A percentile compares a stretch with the other conserved stretches of the same genome.
Evolutionary conservation across 2,329 filamentous ascomycete genomes (phyloP).

Genomic region (Cladosporium sp.): DNA sequence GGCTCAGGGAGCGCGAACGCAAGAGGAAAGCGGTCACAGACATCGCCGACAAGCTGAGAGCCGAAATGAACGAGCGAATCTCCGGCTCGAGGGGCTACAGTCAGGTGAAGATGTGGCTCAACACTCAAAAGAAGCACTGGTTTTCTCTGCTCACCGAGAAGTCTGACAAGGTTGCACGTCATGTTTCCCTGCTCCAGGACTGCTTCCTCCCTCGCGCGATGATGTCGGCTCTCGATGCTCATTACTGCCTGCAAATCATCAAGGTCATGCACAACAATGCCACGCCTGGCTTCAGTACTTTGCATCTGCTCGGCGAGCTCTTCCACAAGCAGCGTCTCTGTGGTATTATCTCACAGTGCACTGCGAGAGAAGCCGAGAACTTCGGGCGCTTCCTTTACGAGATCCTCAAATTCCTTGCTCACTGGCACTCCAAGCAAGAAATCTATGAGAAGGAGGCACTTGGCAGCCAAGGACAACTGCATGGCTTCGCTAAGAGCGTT

Average conservation of each 20-base stretch:
- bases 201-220: conserved; percentile 88
- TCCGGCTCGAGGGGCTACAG: conserved; percentile 56
- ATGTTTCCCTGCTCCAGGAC: conserved; percentile 79
- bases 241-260: conserved; percentile 84
- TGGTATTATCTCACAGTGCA: conserved; percentile 83
- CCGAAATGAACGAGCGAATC: conserved; percentile 72
- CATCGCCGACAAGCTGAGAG: conserved; percentile 68
- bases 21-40: conserved; percentile 70
- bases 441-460: conserved; percentile 82
- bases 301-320: conserved; percentile 79
- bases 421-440: conserved; percentile 78
- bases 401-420: conserved; percentile 73
- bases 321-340: conserved; percentile 82
- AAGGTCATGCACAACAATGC: conserved; percentile 84
- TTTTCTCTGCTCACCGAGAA: conserved; percentile 61
- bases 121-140: conserved; percentile 75
- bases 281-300: conserved; percentile 81
- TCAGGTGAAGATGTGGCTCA: conserved; percentile 68
- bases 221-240: conserved; percentile 81
- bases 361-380: conserved; percentile 86
- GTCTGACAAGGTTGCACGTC: conserved; percentile 60
- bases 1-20: conserved; percentile 66
- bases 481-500: conserved; percentile 76
- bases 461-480: conserved; percentile 63
- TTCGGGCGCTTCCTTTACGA: conserved; percentile 89